phyloP scores from a whole-genome alignment of 371 early-diverging fungal genomes.

The Choanephora cucurbitarum region DNA sequence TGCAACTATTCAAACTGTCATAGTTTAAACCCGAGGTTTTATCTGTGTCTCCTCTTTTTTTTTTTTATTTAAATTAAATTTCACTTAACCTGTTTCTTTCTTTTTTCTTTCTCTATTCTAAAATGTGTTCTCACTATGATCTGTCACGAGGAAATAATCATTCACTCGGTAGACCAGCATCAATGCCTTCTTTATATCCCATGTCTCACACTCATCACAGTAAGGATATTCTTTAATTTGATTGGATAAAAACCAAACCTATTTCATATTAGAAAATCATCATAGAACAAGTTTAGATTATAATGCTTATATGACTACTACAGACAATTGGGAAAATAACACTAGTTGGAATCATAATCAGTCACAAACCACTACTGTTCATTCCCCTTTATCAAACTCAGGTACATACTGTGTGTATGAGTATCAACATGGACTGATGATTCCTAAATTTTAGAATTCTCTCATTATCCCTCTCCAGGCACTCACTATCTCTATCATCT shows the following conservation, averaged over 20 bases:
- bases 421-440: too few relatives aligned
- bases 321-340: constrained; percentile 14
- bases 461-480: not conserved
- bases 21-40: not conserved
- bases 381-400: constrained; percentile 1
- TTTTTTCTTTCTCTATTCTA: not conserved
- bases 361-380: constrained; percentile 10
- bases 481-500: not conserved
- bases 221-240: not conserved
- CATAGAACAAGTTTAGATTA: not conserved
- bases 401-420: not conserved
- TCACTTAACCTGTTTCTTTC: not conserved
- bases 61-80: constrained; percentile 4
- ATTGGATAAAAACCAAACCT: not conserved
- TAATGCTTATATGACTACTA: constrained; percentile 1
- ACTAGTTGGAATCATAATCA: constrained; percentile 26
- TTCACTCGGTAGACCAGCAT: constrained; percentile 26
- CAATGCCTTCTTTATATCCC: constrained; percentile 19
- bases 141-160: constrained; percentile 17
- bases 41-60: not conserved
- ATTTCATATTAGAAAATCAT: not conserved
- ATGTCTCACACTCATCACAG: too few relatives aligned
- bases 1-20: not conserved
- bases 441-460: not conserved
- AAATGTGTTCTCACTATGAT: constrained; percentile 12